These are phyloP conservation scores for Trichophyton simii DNA, from an alignment of 2,329 filamentous ascomycete species.

Conservation along the genomic window DNA sequence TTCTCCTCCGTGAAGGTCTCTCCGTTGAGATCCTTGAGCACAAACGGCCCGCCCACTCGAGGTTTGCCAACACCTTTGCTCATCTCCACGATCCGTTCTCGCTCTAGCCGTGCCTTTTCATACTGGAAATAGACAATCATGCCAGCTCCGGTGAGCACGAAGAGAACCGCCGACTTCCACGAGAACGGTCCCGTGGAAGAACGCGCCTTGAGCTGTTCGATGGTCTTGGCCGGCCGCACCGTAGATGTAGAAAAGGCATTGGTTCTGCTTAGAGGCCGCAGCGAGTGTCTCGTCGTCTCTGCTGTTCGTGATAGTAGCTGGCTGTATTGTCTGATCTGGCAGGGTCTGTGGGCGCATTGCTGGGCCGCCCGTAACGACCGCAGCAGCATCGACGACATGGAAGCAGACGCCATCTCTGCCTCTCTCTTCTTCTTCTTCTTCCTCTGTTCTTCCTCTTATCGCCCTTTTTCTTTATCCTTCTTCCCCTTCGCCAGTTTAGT, in stretches of 20 bases:
- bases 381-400: not conserved
- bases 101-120: constrained; percentile 83
- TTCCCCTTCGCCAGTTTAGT: not conserved
- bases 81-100: constrained; percentile 77
- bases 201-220: constrained; percentile 30
- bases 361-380: not conserved
- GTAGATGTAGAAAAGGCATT: not conserved
- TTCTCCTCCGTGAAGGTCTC: constrained; percentile 63
- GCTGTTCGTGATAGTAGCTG: not conserved
- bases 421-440: not conserved
- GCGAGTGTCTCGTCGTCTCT: not conserved
- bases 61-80: constrained; percentile 86
- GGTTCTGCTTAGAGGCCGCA: not conserved
- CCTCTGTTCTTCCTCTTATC: not conserved
- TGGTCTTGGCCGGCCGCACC: constrained; percentile 21
- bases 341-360: not conserved
- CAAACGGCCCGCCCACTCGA: constrained; percentile 82
- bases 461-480: not conserved
- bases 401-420: not conserved
- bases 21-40: constrained; percentile 69
- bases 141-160: constrained; percentile 62
- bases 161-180: constrained; percentile 76
- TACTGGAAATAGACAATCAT: constrained; percentile 84
- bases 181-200: constrained; percentile 58
- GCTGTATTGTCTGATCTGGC: not conserved